These are phyloP conservation scores for Austroboletus rostrupii DNA, from an alignment of 1,284 basidiomycete genomes.

Conservation along the genomic window DNA sequence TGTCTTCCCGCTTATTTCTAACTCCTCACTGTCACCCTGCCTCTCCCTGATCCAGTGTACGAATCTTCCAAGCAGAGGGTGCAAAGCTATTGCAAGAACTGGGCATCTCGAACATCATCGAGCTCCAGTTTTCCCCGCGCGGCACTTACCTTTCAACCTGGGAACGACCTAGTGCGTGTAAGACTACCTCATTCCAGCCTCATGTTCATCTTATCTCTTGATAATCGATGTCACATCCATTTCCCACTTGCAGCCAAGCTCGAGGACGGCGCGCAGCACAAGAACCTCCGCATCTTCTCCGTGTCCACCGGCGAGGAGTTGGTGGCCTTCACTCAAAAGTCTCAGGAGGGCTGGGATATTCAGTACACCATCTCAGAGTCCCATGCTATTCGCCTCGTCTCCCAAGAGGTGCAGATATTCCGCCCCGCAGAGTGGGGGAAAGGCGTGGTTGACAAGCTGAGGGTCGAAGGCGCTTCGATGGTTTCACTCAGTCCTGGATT, in stretches of 20 bases:
- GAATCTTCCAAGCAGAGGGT: constrained; percentile 74
- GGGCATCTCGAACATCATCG: constrained; percentile 68
- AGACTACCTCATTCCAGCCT: constrained; percentile 10
- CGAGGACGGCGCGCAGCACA: constrained; percentile 80
- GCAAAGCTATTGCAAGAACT: constrained; percentile 71
- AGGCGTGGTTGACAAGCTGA: constrained; percentile 78
- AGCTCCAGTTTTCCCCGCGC: constrained; percentile 88
- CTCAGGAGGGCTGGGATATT: constrained; percentile 81
- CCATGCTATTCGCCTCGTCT: constrained; percentile 81
- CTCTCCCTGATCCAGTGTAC: constrained; percentile 47
- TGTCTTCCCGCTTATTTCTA: constrained; percentile 4
- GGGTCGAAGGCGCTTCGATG: constrained; percentile 76
- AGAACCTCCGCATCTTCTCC: constrained; percentile 86
- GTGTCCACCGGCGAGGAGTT: constrained; percentile 79
- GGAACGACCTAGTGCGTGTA: constrained; percentile 72
- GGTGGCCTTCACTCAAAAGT: constrained; percentile 80
- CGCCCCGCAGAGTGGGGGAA: constrained; percentile 74
- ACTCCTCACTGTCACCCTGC: not conserved
- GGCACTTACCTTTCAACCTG: constrained; percentile 92
- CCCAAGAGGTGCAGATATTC: constrained; percentile 87
- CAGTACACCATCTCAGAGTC: constrained; percentile 92
- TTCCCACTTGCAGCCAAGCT: constrained; percentile 51
- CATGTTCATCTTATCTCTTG: constrained; percentile 12
- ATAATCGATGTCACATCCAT: constrained; percentile 8
- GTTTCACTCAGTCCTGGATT: constrained; percentile 78